Conservation (phyloP, 2,329 filamentous ascomycete species). For the Fulvia fulva region DNA sequence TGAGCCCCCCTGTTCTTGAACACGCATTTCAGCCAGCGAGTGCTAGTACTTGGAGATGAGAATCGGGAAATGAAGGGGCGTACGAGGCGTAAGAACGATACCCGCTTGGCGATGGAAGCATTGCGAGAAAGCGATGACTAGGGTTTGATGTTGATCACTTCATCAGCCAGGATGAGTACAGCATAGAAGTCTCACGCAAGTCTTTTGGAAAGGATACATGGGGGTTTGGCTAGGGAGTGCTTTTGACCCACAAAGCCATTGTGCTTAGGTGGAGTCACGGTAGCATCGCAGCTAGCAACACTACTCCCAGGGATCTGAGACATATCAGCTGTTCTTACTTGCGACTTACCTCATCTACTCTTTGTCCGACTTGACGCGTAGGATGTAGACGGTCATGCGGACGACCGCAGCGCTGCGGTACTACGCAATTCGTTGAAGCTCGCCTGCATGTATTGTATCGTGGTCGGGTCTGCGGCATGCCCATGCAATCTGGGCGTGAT, state of each 20-base stretch:
- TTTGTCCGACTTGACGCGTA: no score
- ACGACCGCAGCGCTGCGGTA: no score
- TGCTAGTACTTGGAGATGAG: not conserved
- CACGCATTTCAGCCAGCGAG: not conserved
- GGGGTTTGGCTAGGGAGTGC: not conserved
- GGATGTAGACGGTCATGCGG: no score
- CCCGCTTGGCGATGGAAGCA: not conserved
- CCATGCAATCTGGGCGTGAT: no score
- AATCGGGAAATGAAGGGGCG: no score
- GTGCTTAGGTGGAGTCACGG: not conserved
- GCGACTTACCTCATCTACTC: no score
- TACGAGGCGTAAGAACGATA: conserved; percentile 1
- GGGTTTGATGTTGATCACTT: not conserved
- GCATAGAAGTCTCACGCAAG: not conserved
- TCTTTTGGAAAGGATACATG: not conserved
- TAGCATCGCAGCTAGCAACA: conserved; percentile 1
- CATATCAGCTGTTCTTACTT: not conserved
- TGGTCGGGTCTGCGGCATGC: no score
- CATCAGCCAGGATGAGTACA: not conserved
- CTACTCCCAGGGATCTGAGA: not conserved
- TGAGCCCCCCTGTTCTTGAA: not conserved
- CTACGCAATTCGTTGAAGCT: no score
- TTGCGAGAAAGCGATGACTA: not conserved
- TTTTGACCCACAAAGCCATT: not conserved
- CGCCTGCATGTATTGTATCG: no score